Conservation (phyloP, 2,329 filamentous ascomycete species). For the Colletotrichum salicis region DNA sequence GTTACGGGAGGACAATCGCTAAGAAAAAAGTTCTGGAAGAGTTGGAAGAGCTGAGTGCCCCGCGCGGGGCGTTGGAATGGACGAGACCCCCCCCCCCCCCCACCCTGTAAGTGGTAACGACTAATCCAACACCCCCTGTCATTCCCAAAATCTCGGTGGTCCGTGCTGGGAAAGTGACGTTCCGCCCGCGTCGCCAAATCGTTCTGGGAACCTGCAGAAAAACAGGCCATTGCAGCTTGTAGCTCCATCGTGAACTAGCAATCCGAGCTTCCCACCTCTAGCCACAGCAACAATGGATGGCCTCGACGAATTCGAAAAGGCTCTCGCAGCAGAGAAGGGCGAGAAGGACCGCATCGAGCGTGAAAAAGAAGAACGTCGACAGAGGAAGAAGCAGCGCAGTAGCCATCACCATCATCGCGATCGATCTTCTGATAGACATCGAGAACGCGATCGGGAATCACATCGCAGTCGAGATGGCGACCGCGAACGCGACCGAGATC, state of each 20-base stretch:
- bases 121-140: slow-evolving; percentile 18
- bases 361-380: slow-evolving; percentile 56
- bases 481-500: slow-evolving; percentile 43
- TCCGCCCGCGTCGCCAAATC: slow-evolving; percentile 18
- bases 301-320: slow-evolving; percentile 81
- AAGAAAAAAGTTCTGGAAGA: slow-evolving; percentile 36
- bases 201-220: neutral
- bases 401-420: slow-evolving; percentile 59
- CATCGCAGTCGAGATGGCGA: slow-evolving; percentile 42
- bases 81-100: slow-evolving; percentile 10
- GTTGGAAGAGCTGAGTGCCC: slow-evolving; percentile 34
- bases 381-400: slow-evolving; percentile 56
- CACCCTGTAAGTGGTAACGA: neutral
- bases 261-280: neutral
- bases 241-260: neutral
- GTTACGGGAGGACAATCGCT: neutral
- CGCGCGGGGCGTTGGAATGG: slow-evolving; percentile 32
- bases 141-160: slow-evolving; percentile 15
- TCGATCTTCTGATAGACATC: slow-evolving; percentile 40
- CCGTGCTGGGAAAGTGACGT: slow-evolving; percentile 33
- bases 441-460: slow-evolving; percentile 36
- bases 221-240: neutral
- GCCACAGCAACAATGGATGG: slow-evolving; percentile 55
- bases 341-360: slow-evolving; percentile 60
- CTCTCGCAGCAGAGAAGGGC: slow-evolving; percentile 73